Percentiles rank a stretch among this genome's conserved stretches.
Conservation (phyloP, 352 stramenopile species). For the Phytophthora multivora region DNA sequence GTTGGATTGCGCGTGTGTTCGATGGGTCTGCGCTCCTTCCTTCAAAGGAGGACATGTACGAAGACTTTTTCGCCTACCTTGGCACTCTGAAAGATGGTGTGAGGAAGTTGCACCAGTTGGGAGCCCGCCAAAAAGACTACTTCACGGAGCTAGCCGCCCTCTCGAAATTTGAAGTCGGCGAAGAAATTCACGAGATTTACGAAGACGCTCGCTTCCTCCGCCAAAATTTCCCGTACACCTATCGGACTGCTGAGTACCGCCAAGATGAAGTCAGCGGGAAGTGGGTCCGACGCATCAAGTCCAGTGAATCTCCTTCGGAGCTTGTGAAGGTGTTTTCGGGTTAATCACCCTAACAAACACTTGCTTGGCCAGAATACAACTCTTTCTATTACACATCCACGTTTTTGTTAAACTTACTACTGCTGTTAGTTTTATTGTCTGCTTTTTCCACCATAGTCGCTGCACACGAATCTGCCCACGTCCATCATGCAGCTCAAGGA, state of each 20-base stretch:
- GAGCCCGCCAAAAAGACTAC: conserved; percentile 50
- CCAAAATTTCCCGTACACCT: conserved; percentile 62
- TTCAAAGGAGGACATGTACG: conserved; percentile 74
- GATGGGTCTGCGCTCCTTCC: conserved; percentile 40
- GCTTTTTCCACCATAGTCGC: no score
- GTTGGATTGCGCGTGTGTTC: conserved; percentile 73
- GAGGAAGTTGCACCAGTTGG: conserved; percentile 77
- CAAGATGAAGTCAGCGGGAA: conserved; percentile 45
- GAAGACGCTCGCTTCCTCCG: conserved; percentile 63
- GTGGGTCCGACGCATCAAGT: conserved; percentile 47
- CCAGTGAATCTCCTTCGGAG: conserved; percentile 20
- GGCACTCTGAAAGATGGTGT: conserved; percentile 43
- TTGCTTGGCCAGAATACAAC: no score
- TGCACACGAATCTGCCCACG: not conserved
- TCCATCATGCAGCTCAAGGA: not conserved
- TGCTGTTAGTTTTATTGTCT: no score
- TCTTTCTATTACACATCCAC: no score
- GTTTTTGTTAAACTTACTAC: no score
- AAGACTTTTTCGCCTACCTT: conserved; percentile 56
- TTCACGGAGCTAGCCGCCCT: conserved; percentile 53
- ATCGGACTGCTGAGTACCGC: conserved; percentile 62
- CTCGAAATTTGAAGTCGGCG: conserved; percentile 45
- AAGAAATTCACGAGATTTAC: conserved; percentile 70
- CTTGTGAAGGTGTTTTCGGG: conserved; percentile 36
- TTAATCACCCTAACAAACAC: not conserved